Conservation (phyloP, 1,139 yeast species). For the Suhomyces anneliseae region DNA sequence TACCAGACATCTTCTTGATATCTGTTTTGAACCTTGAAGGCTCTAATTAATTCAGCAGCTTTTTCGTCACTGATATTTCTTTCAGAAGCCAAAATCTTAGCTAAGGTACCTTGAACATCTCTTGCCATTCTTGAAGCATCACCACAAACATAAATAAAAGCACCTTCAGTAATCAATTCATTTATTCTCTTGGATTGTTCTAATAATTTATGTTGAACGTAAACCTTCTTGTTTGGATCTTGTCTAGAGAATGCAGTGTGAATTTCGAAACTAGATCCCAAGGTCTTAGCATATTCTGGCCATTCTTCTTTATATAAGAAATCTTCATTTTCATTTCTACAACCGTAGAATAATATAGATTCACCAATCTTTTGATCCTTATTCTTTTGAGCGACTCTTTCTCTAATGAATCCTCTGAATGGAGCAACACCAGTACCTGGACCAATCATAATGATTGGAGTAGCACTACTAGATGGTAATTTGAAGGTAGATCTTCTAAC, state of each 20-base stretch:
- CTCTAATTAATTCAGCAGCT: conserved; percentile 77
- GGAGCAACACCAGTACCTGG: conserved; percentile 99
- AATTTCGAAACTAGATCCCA: conserved; percentile 70
- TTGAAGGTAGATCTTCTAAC: conserved; percentile 94
- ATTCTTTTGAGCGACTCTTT: conserved; percentile 52
- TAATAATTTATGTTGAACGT: conserved; percentile 78
- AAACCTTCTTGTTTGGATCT: conserved; percentile 60
- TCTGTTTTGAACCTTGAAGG: conserved; percentile 79
- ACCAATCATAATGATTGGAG: conserved; percentile 90
- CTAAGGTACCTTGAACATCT: conserved; percentile 80
- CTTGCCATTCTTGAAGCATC: conserved; percentile 97
- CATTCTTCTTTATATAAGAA: conserved; percentile 85
- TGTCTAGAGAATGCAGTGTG: conserved; percentile 88
- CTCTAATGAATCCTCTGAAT: conserved; percentile 89
- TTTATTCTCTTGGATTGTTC: conserved; percentile 60
- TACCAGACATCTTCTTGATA: conserved; percentile 99
- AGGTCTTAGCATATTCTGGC: conserved; percentile 62
- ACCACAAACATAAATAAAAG: conserved; percentile 93
- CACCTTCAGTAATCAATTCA: conserved; percentile 68
- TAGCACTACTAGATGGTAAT: conserved; percentile 81
- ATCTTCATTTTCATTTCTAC: conserved; percentile 72
- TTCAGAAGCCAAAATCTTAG: conserved; percentile 60
- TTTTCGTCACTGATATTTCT: conserved; percentile 59
- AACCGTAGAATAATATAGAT: conserved; percentile 79
- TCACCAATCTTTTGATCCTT: conserved; percentile 62